Conservation (phyloP, 441 rosid genomes). For the Rhodomyrtus psidioides region DNA sequence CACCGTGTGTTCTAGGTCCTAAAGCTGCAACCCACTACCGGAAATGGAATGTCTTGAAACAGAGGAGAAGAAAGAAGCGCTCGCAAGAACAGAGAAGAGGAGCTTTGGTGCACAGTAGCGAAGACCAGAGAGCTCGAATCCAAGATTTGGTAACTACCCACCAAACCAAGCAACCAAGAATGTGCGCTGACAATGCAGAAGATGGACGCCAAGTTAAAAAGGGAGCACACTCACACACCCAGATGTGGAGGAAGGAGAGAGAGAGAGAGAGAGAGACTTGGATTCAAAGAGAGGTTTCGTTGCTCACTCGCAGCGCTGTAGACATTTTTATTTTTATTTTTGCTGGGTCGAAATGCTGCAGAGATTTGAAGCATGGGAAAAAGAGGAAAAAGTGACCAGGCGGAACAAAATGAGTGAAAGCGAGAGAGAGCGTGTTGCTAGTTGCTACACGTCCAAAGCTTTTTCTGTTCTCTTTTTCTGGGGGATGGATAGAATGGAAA, state of each 20-base stretch:
- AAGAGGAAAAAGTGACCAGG: neutral
- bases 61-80: neutral
- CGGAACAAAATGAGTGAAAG: neutral
- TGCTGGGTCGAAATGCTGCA: neutral
- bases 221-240: neutral
- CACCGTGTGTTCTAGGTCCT: neutral
- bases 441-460: neutral
- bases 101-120: neutral
- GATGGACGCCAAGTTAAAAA: neutral
- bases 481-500: neutral
- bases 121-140: slow-evolving; percentile 21
- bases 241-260: slow-evolving; percentile 1
- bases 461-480: neutral
- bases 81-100: neutral
- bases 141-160: slow-evolving; percentile 46
- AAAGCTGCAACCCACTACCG: neutral
- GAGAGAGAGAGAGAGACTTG: slow-evolving; percentile 46
- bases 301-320: neutral
- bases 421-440: neutral
- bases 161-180: slow-evolving; percentile 24
- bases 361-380: neutral
- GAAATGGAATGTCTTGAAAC: neutral
- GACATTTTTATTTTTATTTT: neutral
- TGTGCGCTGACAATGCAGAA: neutral
- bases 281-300: slow-evolving; percentile 74